These are phyloP conservation scores for Aquilaria agallochum DNA, from an alignment of 441 rosid species.

Conservation along the genomic window DNA sequence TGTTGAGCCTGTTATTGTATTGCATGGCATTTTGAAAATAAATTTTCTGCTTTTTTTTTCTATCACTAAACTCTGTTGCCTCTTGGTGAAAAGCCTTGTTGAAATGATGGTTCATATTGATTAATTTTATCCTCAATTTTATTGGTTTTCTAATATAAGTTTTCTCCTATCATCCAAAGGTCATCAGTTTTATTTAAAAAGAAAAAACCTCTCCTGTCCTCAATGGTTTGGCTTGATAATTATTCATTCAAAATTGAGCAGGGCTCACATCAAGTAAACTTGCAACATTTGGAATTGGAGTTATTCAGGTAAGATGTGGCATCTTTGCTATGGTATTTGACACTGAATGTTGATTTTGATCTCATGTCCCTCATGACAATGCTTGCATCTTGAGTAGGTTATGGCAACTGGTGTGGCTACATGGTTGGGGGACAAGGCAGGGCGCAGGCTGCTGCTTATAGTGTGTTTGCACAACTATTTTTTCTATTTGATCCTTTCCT, in stretches of 20 bases:
- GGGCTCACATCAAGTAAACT: constrained; percentile 35
- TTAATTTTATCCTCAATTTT: too few relatives aligned
- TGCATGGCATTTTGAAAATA: too few relatives aligned
- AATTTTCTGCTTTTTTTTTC: too few relatives aligned
- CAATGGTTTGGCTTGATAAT: too few relatives aligned
- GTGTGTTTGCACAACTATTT: constrained; percentile 24
- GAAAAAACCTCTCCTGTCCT: too few relatives aligned
- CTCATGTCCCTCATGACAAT: constrained; percentile 2
- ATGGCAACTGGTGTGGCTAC: constrained; percentile 40
- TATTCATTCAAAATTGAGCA: constrained; percentile 10
- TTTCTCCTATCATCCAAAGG: too few relatives aligned
- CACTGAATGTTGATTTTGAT: neutral
- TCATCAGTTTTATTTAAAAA: too few relatives aligned
- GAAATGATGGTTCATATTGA: too few relatives aligned
- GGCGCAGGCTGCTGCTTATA: constrained; percentile 48
- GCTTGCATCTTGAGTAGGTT: constrained; percentile 25
- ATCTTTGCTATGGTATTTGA: neutral
- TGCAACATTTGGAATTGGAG: constrained; percentile 43
- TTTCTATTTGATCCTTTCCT: neutral
- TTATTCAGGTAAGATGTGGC: constrained; percentile 29
- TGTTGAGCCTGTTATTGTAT: too few relatives aligned
- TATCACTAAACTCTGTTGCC: too few relatives aligned
- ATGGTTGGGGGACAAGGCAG: constrained; percentile 44
- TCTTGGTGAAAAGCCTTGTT: too few relatives aligned
- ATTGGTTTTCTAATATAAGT: too few relatives aligned